Base-by-base conservation (phyloP, 2,329 filamentous ascomycete genomes). In the Ceratocystis eucalypticola region DNA sequence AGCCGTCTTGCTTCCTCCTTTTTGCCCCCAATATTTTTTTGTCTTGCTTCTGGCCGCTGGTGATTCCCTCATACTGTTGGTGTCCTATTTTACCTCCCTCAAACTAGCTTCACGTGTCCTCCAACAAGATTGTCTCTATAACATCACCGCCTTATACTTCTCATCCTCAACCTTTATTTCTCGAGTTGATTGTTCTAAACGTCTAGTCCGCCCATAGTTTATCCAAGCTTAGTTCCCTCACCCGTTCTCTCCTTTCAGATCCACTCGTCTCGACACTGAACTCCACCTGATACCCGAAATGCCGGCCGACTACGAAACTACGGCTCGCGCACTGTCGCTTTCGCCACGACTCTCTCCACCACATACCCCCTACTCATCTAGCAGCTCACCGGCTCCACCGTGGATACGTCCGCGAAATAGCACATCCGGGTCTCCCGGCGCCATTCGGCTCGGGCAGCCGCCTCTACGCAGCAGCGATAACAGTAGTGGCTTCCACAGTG, bases 291-390 rank as follows among this genome's bases (percentile, higher is more conserved):
- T 41, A 25, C 48, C 10, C 48, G 48, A 53, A 53, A 83, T 83
- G 80, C 79, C 80, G 44, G 77, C 77, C 71, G 78, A 83, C 74
- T 80, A 80, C 73, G 73, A 74, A 59, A 79, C 80, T 67, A 75
- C 80, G 68, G 80, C 80, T 66, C 79, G 77, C 70, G 79, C 77
- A 59, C 78, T 82, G 46, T 76, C 79, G 68, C 72, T 82, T 65
- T 76, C 77, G 33, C 74, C 76, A 2, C 70, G 73, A 44, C 66
- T 70, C 66, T 71, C 71, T 57, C 65, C 70, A 46, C 67, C 71
- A n/a, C 71, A 68, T 48, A 71, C 70, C 55, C 71, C 70, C 68
- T 72, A 70, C 59, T 73, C 75, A 10, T 72, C 74, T 8, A 59
- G 53, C 30, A 57, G 48, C 30, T 74, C 74, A 28, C 70, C 72